Percentiles rank a stretch among this genome's conserved stretches.
phyloP scores from a whole-genome alignment of 2,329 filamentous ascomycete genomes.

The Cladophialophora psammophila region DNA sequence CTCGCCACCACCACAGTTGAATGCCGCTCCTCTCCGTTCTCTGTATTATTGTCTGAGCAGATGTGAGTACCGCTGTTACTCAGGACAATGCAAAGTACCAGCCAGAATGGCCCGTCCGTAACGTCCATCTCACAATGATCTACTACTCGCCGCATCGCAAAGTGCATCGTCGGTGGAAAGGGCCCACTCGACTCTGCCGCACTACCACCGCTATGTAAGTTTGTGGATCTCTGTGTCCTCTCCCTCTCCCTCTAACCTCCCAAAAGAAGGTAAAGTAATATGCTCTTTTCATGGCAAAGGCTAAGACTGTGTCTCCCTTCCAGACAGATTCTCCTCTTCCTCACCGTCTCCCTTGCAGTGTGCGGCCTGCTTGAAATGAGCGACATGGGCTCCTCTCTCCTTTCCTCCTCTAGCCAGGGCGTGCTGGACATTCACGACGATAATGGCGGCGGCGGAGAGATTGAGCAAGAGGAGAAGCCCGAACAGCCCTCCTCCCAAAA shows the following conservation, averaged over 20 bases:
- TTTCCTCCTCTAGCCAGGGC: constrained; percentile 19
- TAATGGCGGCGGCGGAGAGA: constrained; percentile 1
- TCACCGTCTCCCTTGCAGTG: constrained; percentile 74
- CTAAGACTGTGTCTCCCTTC: not conserved
- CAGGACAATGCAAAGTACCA: not conserved
- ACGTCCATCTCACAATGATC: constrained; percentile 21
- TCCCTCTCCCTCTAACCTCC: not conserved
- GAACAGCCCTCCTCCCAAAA: constrained; percentile 6
- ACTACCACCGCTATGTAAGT: constrained; percentile 33
- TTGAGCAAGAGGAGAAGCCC: constrained; percentile 7
- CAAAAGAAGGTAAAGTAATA: not conserved
- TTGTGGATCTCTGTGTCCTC: constrained; percentile 7
- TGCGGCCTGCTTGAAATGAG: constrained; percentile 45
- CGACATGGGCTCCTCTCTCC: constrained; percentile 22
- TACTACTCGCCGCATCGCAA: constrained; percentile 27
- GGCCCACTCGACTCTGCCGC: constrained; percentile 28
- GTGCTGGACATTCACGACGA: constrained; percentile 32
- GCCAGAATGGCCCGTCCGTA: not conserved
- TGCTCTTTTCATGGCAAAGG: not conserved
- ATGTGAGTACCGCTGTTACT: not conserved
- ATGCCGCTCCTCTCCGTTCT: not conserved
- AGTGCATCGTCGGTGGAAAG: constrained; percentile 32
- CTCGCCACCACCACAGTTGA: not conserved
- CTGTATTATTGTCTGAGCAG: not conserved
- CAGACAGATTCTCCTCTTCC: constrained; percentile 57